These are phyloP conservation scores for Ottelia alismoides DNA, from an alignment of 106 monocot species.

Conservation along the genomic window DNA sequence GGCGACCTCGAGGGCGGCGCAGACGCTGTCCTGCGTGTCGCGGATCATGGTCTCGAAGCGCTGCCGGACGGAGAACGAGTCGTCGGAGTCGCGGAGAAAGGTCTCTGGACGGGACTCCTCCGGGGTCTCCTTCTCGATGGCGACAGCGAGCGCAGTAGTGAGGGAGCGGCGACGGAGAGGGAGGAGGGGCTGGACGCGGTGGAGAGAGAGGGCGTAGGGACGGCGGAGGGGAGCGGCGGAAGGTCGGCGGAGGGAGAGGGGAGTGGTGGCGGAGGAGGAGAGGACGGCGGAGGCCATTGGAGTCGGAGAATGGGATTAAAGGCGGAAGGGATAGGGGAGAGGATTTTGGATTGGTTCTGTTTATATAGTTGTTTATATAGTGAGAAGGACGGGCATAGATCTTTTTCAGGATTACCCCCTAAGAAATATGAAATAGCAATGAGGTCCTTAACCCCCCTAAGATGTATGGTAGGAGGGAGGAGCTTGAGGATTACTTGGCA, in stretches of 20 bases:
- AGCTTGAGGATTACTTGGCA: no score
- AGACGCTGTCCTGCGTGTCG: conserved; percentile 79
- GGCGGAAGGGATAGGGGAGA: no score
- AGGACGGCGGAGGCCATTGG: conserved; percentile 2
- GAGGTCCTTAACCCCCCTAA: no score
- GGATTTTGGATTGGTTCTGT: no score
- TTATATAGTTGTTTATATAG: no score
- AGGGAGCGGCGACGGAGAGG: conserved; percentile 11
- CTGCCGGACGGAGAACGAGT: conserved; percentile 32
- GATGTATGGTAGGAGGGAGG: no score
- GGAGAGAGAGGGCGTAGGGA: background rate
- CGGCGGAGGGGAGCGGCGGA: background rate
- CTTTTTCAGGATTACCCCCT: no score
- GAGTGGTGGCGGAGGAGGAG: background rate
- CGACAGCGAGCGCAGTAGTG: conserved; percentile 21
- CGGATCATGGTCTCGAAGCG: conserved; percentile 94
- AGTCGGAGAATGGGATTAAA: no score
- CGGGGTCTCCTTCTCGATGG: conserved; percentile 91
- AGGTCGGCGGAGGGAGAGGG: background rate
- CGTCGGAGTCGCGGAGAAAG: conserved; percentile 64
- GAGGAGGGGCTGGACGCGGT: background rate
- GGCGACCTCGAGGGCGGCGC: conserved; percentile 75
- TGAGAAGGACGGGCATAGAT: no score
- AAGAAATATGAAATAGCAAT: no score
- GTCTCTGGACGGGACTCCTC: conserved; percentile 93